Percentiles rank a stretch among this genome's conserved stretches.
Evolutionary conservation across 1,139 yeast genomes (phyloP).

Genomic region (Pichia sp.): DNA sequence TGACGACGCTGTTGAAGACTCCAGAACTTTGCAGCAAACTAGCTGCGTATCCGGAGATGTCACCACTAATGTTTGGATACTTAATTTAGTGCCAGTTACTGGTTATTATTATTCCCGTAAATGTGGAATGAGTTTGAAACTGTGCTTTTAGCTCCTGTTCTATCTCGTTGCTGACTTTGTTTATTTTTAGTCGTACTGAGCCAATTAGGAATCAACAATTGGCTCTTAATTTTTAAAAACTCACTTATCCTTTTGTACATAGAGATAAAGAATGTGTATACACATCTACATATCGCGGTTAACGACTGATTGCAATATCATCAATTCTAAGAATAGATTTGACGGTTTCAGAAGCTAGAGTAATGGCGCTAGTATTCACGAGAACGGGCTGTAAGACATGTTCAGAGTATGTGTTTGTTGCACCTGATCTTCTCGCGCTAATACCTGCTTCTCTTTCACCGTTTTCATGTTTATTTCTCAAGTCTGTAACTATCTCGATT

Average conservation of each 20-base stretch:
- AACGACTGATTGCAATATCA: conserved; percentile 83
- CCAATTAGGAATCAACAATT: too few relatives aligned
- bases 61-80: too few relatives aligned
- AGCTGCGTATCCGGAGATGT: too few relatives aligned
- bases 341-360: conserved; percentile 93
- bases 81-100: too few relatives aligned
- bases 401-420: conserved; percentile 87
- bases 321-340: conserved; percentile 94
- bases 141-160: too few relatives aligned
- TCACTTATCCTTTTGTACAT: background rate
- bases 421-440: conserved; percentile 89
- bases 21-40: too few relatives aligned
- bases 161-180: too few relatives aligned
- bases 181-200: too few relatives aligned
- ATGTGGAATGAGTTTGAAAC: too few relatives aligned
- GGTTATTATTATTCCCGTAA: too few relatives aligned
- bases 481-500: conserved; percentile 89
- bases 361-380: conserved; percentile 89
- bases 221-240: background rate
- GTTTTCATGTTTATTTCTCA: conserved; percentile 84
- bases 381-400: conserved; percentile 95
- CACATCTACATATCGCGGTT: conserved; percentile 13
- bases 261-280: background rate
- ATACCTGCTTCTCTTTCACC: conserved; percentile 96
- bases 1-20: too few relatives aligned